Evolutionary conservation across 2,329 filamentous ascomycete genomes (phyloP).

Genomic region (Emericellopsis cladophorae): DNA sequence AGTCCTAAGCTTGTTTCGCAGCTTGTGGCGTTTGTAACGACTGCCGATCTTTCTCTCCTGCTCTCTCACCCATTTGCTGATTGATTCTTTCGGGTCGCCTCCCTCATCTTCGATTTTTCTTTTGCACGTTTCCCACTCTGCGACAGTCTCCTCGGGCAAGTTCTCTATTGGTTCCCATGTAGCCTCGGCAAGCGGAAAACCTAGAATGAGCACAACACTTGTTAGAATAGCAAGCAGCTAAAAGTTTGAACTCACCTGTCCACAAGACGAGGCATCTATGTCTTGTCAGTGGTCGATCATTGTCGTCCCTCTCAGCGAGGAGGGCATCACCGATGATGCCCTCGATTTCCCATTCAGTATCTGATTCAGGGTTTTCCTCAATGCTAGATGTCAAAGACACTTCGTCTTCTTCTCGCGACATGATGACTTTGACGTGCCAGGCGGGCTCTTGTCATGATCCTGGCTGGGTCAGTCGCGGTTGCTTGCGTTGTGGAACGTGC

Average conservation of each 20-base stretch:
- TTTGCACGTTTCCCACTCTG: conserved; percentile 29
- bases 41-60: conserved; percentile 11
- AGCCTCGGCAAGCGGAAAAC: conserved; percentile 18
- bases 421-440: not conserved
- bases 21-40: too few species aligned
- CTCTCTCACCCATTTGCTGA: conserved; percentile 21
- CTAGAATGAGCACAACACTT: conserved; percentile 13
- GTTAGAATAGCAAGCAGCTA: too few species aligned
- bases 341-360: conserved; percentile 25
- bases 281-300: conserved; percentile 4
- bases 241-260: too few species aligned
- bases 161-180: conserved; percentile 38
- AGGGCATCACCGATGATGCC: conserved; percentile 31
- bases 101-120: conserved; percentile 13
- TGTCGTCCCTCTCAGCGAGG: conserved; percentile 27
- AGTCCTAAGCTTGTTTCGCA: too few species aligned
- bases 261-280: too few species aligned
- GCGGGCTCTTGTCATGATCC: not conserved
- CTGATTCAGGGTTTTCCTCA: conserved; percentile 13
- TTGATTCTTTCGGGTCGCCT: conserved; percentile 20
- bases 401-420: not conserved
- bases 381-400: not conserved
- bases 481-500: not conserved
- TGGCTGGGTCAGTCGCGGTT: not conserved
- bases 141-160: conserved; percentile 23